These are phyloP conservation scores for Pythium myriotylum DNA, from an alignment of 352 stramenopile species.

Conservation along the genomic window DNA sequence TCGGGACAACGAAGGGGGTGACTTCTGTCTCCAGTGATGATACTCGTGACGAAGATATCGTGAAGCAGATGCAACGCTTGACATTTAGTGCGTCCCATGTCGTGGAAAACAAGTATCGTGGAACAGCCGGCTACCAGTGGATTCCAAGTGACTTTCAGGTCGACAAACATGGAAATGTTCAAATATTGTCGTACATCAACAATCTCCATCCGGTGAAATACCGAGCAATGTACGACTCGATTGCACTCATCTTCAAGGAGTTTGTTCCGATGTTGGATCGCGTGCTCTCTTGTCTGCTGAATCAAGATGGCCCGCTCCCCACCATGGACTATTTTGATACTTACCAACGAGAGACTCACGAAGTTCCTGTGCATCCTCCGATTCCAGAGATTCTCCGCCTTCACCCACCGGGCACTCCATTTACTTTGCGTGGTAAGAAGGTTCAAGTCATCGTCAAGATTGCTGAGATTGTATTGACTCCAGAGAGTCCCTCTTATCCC, in stretches of 20 bases:
- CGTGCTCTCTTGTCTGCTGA: constrained; percentile 18
- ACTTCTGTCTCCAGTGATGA: neutral
- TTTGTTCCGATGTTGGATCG: constrained; percentile 41
- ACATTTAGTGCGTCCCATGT: constrained; percentile 24
- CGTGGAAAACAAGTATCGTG: constrained; percentile 22
- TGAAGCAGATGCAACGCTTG: constrained; percentile 39
- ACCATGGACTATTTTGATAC: constrained; percentile 5
- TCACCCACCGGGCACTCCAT: neutral
- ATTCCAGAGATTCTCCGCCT: constrained; percentile 14
- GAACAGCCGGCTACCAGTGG: constrained; percentile 30
- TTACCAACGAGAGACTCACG: constrained; percentile 19
- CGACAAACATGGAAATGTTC: constrained; percentile 12
- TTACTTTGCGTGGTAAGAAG: constrained; percentile 15
- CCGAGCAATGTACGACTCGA: constrained; percentile 25
- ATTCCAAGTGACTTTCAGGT: constrained; percentile 34
- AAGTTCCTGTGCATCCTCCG: constrained; percentile 14
- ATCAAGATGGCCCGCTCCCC: neutral
- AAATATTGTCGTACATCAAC: constrained; percentile 44
- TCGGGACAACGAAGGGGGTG: constrained; percentile 30
- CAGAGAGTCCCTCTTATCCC: constrained; percentile 32
- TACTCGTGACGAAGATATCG: neutral
- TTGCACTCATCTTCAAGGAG: constrained; percentile 26
- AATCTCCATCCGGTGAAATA: constrained; percentile 36
- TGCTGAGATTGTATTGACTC: constrained; percentile 34
- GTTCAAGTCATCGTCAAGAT: constrained; percentile 48